Evolutionary conservation across 306 rosid species (phyloP).

Genomic region (Pachyrhizus erosus): DNA sequence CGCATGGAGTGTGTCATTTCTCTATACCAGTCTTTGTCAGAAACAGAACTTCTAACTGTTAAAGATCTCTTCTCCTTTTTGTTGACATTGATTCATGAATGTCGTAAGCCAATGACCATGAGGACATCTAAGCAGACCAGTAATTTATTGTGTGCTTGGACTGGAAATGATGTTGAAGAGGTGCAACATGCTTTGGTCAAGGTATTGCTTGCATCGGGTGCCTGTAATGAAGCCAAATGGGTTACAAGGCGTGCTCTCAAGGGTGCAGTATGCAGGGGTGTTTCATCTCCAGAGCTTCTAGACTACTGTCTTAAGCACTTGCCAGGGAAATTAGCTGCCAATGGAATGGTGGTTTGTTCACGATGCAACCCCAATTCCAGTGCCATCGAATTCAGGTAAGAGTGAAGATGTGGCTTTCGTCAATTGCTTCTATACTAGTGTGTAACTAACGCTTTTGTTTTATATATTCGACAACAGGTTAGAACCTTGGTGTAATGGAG

Average conservation of each 20-base stretch:
- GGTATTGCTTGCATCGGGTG: constrained; percentile 56
- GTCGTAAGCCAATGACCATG: constrained; percentile 29
- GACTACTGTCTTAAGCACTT: constrained; percentile 68
- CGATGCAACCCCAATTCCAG: constrained; percentile 58
- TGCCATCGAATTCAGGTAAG: constrained; percentile 68
- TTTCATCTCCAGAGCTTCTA: constrained; percentile 64
- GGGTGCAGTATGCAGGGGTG: constrained; percentile 58
- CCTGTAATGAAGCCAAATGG: constrained; percentile 52
- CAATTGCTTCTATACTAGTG: not conserved
- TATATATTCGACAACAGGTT: constrained; percentile 51
- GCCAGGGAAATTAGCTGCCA: constrained; percentile 55
- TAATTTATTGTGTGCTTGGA: constrained; percentile 58
- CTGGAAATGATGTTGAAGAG: constrained; percentile 50
- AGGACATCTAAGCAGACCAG: constrained; percentile 32
- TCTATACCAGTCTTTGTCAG: constrained; percentile 64
- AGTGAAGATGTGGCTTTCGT: not conserved
- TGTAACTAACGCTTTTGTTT: not conserved
- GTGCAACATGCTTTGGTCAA: constrained; percentile 63
- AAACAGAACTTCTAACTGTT: constrained; percentile 52
- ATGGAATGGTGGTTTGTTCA: constrained; percentile 55
- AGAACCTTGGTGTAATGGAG: constrained; percentile 42
- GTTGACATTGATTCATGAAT: constrained; percentile 41
- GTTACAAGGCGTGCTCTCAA: constrained; percentile 61
- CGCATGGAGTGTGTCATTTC: constrained; percentile 61
- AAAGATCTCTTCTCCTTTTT: constrained; percentile 68